Evolutionary conservation across 208 protist species (phyloP), one percentile per base, ranked within the genome.

Genomic region (Herpetomonas samuelpessoai): DNA sequence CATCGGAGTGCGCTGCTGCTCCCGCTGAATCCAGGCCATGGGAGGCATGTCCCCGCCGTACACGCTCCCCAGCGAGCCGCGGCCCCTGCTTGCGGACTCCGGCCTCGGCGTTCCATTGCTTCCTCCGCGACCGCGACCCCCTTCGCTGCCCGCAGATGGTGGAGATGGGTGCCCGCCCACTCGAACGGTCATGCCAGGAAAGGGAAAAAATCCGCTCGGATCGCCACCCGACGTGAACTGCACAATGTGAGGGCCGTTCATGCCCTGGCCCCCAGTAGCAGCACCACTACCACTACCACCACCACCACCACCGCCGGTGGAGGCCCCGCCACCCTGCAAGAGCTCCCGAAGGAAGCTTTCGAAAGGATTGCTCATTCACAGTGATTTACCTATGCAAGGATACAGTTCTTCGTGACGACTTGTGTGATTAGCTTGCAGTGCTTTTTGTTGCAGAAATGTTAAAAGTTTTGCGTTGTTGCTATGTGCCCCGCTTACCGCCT

Each of bases 1-100:
- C 30, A 72, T 7, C 6, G 74, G 62, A 4, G 59, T 74, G 21
- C 74, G 78, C 44, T 74, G 82, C 73, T 89, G 82, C 70, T 89
- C 75, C 24, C 62, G 69, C 54, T 85, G 72, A 22, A 89, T 86
- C 79, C 82, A 89, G 65, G 73, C 46, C 78, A 74, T 74, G 21
- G 82, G 78, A 10, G 78, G 68, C 27, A 89, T 57, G 27, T 54
- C 82, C 7, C 82, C 82, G 28, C 39, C 49, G 78, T 86, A 89
- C 10, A 89, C 68, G 64, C 48, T 74, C 39, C 82, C 82, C 3
- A 62, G 46, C 2, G 63, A 41, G 35, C 57, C 54, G 10, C 54
- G 28, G 22, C 19, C 38, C 14, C 18, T 3, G 6, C 21, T 4
- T 18, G 35, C 22, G 46, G 19, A n/a, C 46, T 26, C 7, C 35